Evolutionary conservation across 768 basidiomycete species (phyloP).

Genomic region (Trametes cingulata): DNA sequence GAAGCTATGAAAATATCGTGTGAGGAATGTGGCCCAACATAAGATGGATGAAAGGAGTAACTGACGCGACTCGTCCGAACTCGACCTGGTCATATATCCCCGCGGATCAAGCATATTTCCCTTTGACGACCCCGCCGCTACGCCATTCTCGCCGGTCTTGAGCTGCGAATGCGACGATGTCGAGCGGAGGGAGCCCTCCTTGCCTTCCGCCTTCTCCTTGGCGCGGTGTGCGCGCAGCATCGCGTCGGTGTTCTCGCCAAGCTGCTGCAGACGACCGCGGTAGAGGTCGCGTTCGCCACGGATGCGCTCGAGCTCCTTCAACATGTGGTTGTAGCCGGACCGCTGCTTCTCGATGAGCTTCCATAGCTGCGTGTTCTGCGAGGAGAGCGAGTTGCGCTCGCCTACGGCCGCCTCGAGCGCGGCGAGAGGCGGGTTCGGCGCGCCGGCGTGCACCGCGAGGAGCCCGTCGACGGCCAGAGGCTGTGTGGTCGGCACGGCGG

Average conservation of each 20-base stretch:
- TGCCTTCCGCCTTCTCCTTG: constrained; percentile 32
- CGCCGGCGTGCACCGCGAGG: constrained; percentile 52
- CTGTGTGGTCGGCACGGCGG: constrained; percentile 31
- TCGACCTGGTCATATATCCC: constrained; percentile 24
- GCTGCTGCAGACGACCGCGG: constrained; percentile 36
- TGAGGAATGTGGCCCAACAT: neutral
- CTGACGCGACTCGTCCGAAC: constrained; percentile 40
- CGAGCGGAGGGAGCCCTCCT: constrained; percentile 31
- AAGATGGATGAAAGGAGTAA: neutral
- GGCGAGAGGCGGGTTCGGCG: constrained; percentile 50
- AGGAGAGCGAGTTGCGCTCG: constrained; percentile 78
- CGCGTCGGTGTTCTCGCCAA: constrained; percentile 49
- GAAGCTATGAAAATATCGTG: constrained; percentile 4
- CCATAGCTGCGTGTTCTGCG: constrained; percentile 92
- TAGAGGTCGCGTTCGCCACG: constrained; percentile 76
- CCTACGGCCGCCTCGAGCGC: constrained; percentile 77
- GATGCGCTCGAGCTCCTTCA: constrained; percentile 85
- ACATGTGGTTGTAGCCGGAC: constrained; percentile 72
- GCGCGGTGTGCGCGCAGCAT: constrained; percentile 32
- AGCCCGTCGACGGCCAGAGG: constrained; percentile 54
- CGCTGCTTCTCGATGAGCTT: constrained; percentile 93
- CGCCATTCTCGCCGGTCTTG: constrained; percentile 27
- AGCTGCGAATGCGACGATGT: constrained; percentile 34
- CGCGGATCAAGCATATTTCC: constrained; percentile 30
- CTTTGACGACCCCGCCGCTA: constrained; percentile 16